These are phyloP conservation scores for Aureobasidium sp. DNA, from an alignment of 2,329 filamentous ascomycete genomes.

Conservation along the genomic window DNA sequence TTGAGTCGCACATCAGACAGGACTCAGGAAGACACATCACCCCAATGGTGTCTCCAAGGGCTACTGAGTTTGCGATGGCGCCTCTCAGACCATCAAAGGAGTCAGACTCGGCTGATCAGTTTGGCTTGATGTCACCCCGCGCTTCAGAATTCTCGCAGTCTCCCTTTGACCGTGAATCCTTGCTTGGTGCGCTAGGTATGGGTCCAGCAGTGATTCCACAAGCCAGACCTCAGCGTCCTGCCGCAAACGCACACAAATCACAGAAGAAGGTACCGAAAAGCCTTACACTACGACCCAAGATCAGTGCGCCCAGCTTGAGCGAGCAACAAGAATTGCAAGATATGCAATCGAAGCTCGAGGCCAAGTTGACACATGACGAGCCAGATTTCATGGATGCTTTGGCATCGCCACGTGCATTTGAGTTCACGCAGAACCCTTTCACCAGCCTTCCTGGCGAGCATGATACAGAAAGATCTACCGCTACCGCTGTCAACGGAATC, in stretches of 20 bases:
- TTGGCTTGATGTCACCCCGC: slow-evolving; percentile 35
- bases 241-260: slow-evolving; percentile 5
- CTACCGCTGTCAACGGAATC: slow-evolving; percentile 46
- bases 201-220: slow-evolving; percentile 21
- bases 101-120: slow-evolving; percentile 29
- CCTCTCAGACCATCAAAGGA: slow-evolving; percentile 27
- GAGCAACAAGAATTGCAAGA: slow-evolving; percentile 28
- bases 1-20: slow-evolving; percentile 13
- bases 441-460: slow-evolving; percentile 34
- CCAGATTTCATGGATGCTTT: slow-evolving; percentile 43
- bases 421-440: slow-evolving; percentile 64
- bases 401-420: slow-evolving; percentile 64
- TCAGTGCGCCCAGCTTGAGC: slow-evolving; percentile 28
- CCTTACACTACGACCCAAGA: slow-evolving; percentile 23
- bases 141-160: slow-evolving; percentile 34
- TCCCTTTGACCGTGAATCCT: slow-evolving; percentile 28
- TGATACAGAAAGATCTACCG: slow-evolving; percentile 39
- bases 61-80: slow-evolving; percentile 31
- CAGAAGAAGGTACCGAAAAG: neutral
- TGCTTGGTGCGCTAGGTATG: slow-evolving; percentile 31
- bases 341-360: slow-evolving; percentile 27
- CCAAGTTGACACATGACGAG: slow-evolving; percentile 19
- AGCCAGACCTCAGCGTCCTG: slow-evolving; percentile 2
- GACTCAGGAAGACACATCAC: slow-evolving; percentile 14
- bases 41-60: slow-evolving; percentile 32